Percentiles rank a stretch among this genome's conserved stretches.
These are phyloP conservation scores for Acacia acuminata DNA, from an alignment of 306 rosid genomes.

Conservation along the genomic window DNA sequence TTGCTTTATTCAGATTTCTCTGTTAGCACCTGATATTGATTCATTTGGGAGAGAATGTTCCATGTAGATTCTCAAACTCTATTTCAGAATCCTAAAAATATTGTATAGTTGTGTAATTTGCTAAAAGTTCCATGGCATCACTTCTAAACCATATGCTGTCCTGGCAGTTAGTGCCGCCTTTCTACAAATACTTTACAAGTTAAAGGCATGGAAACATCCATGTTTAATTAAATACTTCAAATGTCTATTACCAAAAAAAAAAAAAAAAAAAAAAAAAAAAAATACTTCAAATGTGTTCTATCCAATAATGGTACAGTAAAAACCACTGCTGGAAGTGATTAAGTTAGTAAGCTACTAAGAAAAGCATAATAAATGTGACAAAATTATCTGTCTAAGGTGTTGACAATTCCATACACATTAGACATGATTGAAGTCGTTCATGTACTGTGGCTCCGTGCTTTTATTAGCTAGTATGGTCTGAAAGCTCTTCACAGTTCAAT, in stretches of 20 bases:
- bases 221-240: background rate
- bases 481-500: background rate
- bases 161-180: conserved; percentile 1
- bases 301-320: background rate
- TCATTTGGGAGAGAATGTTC: background rate
- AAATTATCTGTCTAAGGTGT: background rate
- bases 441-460: background rate
- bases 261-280: too few species aligned
- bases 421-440: background rate
- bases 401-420: background rate
- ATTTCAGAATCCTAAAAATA: background rate
- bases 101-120: background rate
- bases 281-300: background rate
- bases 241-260: too few species aligned
- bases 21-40: background rate
- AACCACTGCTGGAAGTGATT: background rate
- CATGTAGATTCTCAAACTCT: background rate
- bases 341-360: background rate
- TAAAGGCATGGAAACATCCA: background rate
- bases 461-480: background rate
- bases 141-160: background rate
- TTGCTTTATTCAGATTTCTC: background rate
- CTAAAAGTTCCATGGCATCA: background rate
- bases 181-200: conserved; percentile 9
- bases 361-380: background rate